phyloP scores from a whole-genome alignment of 2,329 filamentous ascomycete genomes.

The Alternaria metachromatica region DNA sequence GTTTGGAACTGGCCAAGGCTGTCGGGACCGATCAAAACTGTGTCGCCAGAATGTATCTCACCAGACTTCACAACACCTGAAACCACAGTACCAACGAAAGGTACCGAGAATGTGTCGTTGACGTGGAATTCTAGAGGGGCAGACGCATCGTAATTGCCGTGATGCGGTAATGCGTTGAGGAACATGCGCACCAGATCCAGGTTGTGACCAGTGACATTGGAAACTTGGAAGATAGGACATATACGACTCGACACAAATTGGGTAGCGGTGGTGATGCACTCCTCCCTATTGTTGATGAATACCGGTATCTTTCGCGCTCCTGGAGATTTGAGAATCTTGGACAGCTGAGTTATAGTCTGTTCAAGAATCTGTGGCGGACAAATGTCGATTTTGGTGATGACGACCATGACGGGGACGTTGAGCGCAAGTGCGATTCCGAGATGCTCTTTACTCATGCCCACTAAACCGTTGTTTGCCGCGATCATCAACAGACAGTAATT shows the following conservation, averaged over 20 bases:
- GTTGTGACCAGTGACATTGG: conserved; percentile 93
- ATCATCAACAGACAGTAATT: conserved; percentile 99
- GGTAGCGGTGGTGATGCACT: conserved; percentile 92
- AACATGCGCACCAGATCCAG: conserved; percentile 91
- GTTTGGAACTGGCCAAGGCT: conserved; percentile 86
- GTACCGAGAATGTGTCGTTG: conserved; percentile 97
- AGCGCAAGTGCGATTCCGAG: conserved; percentile 91
- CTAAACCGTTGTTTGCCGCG: conserved; percentile 93
- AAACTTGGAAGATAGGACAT: conserved; percentile 96
- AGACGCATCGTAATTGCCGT: conserved; percentile 87
- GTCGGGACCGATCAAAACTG: conserved; percentile 87
- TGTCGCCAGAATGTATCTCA: conserved; percentile 88
- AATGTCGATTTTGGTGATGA: conserved; percentile 98
- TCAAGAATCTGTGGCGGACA: conserved; percentile 94
- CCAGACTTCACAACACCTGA: conserved; percentile 87
- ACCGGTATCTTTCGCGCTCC: conserved; percentile 95
- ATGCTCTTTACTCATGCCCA: conserved; percentile 99
- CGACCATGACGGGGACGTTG: conserved; percentile 97
- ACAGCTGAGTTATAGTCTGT: conserved; percentile 90
- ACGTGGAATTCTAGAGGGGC: conserved; percentile 91
- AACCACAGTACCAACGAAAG: conserved; percentile 95
- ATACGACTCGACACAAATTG: conserved; percentile 96
- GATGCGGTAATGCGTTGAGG: conserved; percentile 91
- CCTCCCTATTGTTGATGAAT: conserved; percentile 89
- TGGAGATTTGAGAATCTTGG: conserved; percentile 90